These are phyloP conservation scores for Thymus quinquecostatus DNA, from an alignment of 257 asterid species.

Conservation along the genomic window DNA sequence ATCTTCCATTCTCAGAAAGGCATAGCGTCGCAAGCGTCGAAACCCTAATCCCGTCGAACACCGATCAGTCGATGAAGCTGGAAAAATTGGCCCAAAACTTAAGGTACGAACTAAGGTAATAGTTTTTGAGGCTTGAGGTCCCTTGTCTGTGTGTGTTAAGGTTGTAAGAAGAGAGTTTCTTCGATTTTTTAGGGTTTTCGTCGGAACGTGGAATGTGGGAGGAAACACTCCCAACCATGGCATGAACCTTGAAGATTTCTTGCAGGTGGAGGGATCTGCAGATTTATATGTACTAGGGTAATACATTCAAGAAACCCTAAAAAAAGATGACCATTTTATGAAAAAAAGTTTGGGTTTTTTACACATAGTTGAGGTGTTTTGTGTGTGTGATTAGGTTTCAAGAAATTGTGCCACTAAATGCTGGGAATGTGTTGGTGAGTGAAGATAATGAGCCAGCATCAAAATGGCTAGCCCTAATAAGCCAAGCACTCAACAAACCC, in stretches of 20 bases:
- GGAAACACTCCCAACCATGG: constrained; percentile 77
- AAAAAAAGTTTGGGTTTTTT: neutral
- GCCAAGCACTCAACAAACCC: constrained; percentile 81
- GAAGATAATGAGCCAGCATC: constrained; percentile 96
- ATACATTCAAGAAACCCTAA: neutral
- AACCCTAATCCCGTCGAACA: constrained; percentile 57
- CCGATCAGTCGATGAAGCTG: constrained; percentile 55
- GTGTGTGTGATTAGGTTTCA: constrained; percentile 65
- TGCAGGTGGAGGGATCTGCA: constrained; percentile 87
- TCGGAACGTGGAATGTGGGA: constrained; percentile 94
- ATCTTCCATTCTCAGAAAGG: constrained; percentile 60
- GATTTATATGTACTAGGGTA: constrained; percentile 94
- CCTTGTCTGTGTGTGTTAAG: neutral
- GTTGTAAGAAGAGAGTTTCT: neutral
- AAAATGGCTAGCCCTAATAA: constrained; percentile 85
- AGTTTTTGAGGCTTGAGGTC: neutral
- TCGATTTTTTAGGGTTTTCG: constrained; percentile 62
- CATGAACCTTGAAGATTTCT: constrained; percentile 83
- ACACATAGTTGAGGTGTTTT: neutral
- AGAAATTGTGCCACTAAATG: constrained; percentile 88
- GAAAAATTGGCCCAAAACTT: constrained; percentile 55
- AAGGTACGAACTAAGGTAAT: constrained; percentile 47
- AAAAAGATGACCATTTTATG: neutral
- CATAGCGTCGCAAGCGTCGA: constrained; percentile 53
- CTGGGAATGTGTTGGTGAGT: constrained; percentile 81